Conservation (phyloP, 2,329 filamentous ascomycete genomes). For the Claviceps sp. region DNA sequence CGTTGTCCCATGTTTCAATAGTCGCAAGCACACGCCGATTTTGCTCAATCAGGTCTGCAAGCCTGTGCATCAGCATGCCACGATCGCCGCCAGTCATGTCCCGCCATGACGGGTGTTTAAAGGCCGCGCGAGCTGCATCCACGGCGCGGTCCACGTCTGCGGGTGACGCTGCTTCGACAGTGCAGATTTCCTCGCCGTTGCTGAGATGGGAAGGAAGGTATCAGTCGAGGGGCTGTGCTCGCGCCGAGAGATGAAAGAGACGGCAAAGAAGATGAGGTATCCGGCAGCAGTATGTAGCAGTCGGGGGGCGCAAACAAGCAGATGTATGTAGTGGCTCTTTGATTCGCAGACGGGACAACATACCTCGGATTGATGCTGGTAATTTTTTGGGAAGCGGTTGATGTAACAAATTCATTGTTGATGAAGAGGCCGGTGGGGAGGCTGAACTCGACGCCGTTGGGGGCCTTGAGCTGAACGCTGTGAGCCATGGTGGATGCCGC, state of each 20-base stretch:
- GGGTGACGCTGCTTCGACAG: constrained; percentile 17
- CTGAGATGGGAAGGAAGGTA: constrained; percentile 9
- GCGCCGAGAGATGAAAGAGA: neutral
- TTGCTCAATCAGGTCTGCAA: constrained; percentile 56
- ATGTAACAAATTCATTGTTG: constrained; percentile 61
- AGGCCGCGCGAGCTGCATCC: constrained; percentile 46
- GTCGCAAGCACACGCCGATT: constrained; percentile 37
- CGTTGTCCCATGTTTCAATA: constrained; percentile 73
- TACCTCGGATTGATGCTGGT: constrained; percentile 43
- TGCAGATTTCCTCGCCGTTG: constrained; percentile 19
- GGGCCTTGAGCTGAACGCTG: constrained; percentile 17
- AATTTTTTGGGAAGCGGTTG: constrained; percentile 40
- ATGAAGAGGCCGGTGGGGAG: constrained; percentile 63
- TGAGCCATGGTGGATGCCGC: constrained; percentile 2
- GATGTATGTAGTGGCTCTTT: neutral
- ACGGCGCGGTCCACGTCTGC: constrained; percentile 22
- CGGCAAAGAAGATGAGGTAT: neutral
- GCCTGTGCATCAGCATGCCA: constrained; percentile 54
- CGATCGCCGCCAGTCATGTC: constrained; percentile 53
- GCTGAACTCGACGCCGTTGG: constrained; percentile 52
- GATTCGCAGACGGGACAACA: neutral
- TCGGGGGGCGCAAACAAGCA: neutral
- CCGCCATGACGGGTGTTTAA: constrained; percentile 55
- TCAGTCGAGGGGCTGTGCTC: neutral
- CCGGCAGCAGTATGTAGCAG: no score